Evolutionary conservation across 2,329 filamentous ascomycete genomes (phyloP), one percentile per base, ranked within the genome.

Genomic region (Sporothrix pallida): DNA sequence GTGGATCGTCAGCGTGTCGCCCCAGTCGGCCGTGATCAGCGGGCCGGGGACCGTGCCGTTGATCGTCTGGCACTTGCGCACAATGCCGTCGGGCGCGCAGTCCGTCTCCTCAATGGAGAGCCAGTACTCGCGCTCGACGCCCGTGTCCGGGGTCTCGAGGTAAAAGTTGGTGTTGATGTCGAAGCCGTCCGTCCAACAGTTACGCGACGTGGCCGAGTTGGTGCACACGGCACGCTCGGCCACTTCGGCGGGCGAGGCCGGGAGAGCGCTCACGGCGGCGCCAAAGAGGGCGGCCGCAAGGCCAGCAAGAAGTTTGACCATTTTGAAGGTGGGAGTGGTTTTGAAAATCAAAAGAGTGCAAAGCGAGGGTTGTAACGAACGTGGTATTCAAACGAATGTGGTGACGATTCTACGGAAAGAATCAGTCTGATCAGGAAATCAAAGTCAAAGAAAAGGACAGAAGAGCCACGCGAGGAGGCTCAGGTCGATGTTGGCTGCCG

Each of bases 11-110:
- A 90, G 85, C 37, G 82, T 87, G 77, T 91, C 89, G 54, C 88
- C 89, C 88, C 88, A 90, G 79, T 90, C 86, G 20, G 87, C 90
- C 74, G 87, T 85, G 72, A 94, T 88, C 15, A 86, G 83, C 1
- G 92, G 92, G 0, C 90, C 92, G 0, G 92, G 92, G 74, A 88
- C 91, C 60, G 88, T 86, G 10, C 87, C 88, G 79, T 92, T 91
- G 78, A 92, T 83, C 44, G 92, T 83, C 74, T 94, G 85, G 1
- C 84, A 84, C 7, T 82, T 76, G 73, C 80, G 83, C 74, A 86
- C 79, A 72, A 89, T 87, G n/a, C 89, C 89, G 78, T 91, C 89
- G 0, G 88, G 87, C 0, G 85, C 83, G 1, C 31, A 31, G 31
- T 31, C 44, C 15, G 58, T 44, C 15, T 63, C 44, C 15, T 31